Evolutionary conservation across 306 rosid genomes (phyloP).

Genomic region (Malus sieversii): DNA sequence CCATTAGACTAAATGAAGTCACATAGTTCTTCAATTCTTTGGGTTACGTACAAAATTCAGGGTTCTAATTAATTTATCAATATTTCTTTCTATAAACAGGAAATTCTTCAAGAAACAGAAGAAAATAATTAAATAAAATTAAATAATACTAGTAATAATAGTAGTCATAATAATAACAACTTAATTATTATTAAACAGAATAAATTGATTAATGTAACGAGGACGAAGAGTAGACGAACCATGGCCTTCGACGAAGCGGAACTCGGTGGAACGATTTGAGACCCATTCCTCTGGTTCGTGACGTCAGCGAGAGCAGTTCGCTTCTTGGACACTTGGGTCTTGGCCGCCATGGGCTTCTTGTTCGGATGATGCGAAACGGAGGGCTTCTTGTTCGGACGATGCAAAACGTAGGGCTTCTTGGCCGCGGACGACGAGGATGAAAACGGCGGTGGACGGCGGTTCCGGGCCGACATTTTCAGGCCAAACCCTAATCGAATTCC

Average conservation of each 20-base stretch:
- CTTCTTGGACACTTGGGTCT: slow-evolving; percentile 31
- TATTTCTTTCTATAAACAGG: neutral
- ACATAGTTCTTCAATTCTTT: neutral
- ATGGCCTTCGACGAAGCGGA: slow-evolving; percentile 27
- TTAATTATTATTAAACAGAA: neutral
- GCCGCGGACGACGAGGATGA: slow-evolving; percentile 13
- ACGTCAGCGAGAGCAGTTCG: slow-evolving; percentile 47
- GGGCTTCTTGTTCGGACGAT: slow-evolving; percentile 11
- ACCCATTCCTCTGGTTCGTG: slow-evolving; percentile 31
- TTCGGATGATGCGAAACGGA: slow-evolving; percentile 13
- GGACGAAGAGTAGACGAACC: slow-evolving; percentile 20
- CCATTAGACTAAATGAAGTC: neutral
- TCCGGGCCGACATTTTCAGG: slow-evolving; percentile 30
- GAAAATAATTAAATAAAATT: neutral
- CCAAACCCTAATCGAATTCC: slow-evolving; percentile 16
- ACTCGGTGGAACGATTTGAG: slow-evolving; percentile 8
- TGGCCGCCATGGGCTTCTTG: slow-evolving; percentile 26
- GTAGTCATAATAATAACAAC: too few species aligned
- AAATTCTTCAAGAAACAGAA: slow-evolving; percentile 1
- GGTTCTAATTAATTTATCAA: neutral
- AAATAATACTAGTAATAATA: too few species aligned
- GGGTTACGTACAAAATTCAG: neutral
- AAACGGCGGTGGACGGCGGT: neutral
- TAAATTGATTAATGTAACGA: neutral
- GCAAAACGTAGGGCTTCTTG: slow-evolving; percentile 15